These are phyloP conservation scores for Isabelozyma pseudorhagii DNA, from an alignment of 805 yeast genomes.

Conservation along the genomic window DNA sequence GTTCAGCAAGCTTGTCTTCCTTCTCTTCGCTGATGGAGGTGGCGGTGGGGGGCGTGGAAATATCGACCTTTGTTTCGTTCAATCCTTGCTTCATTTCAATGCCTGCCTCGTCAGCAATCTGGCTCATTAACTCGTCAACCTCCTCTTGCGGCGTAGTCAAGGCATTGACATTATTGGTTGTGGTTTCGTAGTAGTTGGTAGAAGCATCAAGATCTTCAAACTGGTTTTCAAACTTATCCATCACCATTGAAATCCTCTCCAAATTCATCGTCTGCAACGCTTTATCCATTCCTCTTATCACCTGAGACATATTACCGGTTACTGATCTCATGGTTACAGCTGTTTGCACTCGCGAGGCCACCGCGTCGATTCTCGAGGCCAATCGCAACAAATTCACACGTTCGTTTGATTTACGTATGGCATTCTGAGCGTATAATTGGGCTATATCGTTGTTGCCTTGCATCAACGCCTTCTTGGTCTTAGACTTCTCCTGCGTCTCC, in stretches of 20 bases:
- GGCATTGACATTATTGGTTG: constrained; percentile 86
- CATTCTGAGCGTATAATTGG: constrained; percentile 90
- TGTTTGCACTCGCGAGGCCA: constrained; percentile 92
- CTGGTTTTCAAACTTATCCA: constrained; percentile 96
- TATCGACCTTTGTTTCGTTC: constrained; percentile 56
- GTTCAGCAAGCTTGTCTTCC: constrained; percentile 84
- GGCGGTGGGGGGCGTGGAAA: constrained; percentile 35
- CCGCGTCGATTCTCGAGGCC: constrained; percentile 91
- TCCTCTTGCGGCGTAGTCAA: constrained; percentile 91
- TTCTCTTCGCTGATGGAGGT: constrained; percentile 55
- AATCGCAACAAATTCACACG: constrained; percentile 74
- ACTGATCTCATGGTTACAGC: constrained; percentile 98
- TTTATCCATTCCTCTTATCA: constrained; percentile 92
- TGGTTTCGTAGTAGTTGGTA: constrained; percentile 87
- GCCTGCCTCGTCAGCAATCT: constrained; percentile 97
- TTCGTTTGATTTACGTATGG: constrained; percentile 88
- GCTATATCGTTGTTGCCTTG: constrained; percentile 93
- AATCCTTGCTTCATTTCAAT: constrained; percentile 85
- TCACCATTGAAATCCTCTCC: constrained; percentile 86
- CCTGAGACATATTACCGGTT: constrained; percentile 89
- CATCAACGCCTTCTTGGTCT: constrained; percentile 80
- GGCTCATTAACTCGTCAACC: constrained; percentile 84
- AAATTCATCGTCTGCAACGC: constrained; percentile 95
- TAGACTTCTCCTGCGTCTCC: constrained; percentile 80
- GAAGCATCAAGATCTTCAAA: constrained; percentile 95